These are phyloP conservation scores for Fomitopsis schrenkii DNA, from an alignment of 1,284 basidiomycete genomes.

Conservation along the genomic window DNA sequence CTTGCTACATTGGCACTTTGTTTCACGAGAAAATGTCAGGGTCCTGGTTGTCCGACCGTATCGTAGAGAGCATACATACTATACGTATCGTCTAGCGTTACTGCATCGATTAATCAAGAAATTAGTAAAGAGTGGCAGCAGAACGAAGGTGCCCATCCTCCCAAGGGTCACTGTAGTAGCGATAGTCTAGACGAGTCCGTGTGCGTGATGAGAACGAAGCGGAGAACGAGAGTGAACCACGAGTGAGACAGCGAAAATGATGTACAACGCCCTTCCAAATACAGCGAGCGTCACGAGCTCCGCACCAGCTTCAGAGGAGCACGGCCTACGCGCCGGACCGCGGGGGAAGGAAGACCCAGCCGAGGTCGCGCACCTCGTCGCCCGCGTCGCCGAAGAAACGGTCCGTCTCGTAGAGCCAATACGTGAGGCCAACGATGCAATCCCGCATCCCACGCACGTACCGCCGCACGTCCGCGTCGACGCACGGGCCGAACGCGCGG, in stretches of 20 bases:
- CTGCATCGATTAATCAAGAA: not conserved
- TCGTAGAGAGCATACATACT: not conserved
- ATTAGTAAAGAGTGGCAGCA: not conserved
- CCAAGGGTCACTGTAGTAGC: not conserved
- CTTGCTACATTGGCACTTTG: no score
- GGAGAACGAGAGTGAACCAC: not conserved
- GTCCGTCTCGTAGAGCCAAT: conserved; percentile 60
- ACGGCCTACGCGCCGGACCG: not conserved
- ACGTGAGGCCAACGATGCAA: conserved; percentile 45
- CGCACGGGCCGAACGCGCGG: conserved; percentile 5
- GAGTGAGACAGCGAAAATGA: not conserved
- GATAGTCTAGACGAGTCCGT: not conserved
- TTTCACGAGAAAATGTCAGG: not conserved
- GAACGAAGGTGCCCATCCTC: not conserved
- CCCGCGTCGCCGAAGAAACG: conserved; percentile 53
- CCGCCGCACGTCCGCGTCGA: conserved; percentile 30
- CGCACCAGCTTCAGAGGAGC: not conserved
- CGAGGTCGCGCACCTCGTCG: conserved; percentile 53
- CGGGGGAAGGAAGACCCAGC: conserved; percentile 53
- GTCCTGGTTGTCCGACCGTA: not conserved
- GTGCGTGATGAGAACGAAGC: not conserved
- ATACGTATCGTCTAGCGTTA: not conserved
- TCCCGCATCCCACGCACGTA: conserved; percentile 47
- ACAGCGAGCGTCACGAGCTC: not conserved
- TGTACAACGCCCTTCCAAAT: not conserved